A percentile compares a stretch with the other conserved stretches of the same genome.
These are phyloP conservation scores for Pyrenochaeta sp. DNA, from an alignment of 2,329 filamentous ascomycete species.

Conservation along the genomic window DNA sequence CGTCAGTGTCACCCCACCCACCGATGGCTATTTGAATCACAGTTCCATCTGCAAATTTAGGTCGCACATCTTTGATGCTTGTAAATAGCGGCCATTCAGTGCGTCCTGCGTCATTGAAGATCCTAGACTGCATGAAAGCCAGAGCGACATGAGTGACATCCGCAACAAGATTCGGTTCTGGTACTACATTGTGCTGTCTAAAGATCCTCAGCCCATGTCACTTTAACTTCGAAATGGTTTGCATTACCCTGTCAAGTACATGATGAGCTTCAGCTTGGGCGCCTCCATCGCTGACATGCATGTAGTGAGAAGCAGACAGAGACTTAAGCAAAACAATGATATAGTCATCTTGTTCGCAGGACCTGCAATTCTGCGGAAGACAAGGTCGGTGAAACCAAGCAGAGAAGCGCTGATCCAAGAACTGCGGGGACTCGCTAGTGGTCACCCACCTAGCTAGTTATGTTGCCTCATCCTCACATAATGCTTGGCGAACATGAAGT, in stretches of 20 bases:
- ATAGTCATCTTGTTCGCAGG: neutral
- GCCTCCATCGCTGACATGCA: neutral
- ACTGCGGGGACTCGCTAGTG: neutral
- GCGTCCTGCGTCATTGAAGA: slow-evolving; percentile 34
- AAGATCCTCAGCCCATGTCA: neutral
- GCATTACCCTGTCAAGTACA: slow-evolving; percentile 21
- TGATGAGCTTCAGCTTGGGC: slow-evolving; percentile 4
- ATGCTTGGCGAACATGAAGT: too few species aligned
- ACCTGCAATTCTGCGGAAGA: neutral
- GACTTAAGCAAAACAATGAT: neutral
- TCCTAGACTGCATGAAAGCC: slow-evolving; percentile 41
- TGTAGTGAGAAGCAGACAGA: neutral
- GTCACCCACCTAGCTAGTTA: neutral
- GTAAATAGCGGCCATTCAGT: slow-evolving; percentile 39
- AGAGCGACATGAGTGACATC: slow-evolving; percentile 39
- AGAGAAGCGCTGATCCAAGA: neutral
- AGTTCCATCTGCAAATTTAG: slow-evolving; percentile 54
- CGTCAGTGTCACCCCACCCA: slow-evolving; percentile 74
- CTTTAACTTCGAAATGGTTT: neutral
- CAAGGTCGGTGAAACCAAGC: neutral
- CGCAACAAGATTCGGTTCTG: slow-evolving; percentile 20
- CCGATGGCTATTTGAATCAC: slow-evolving; percentile 70
- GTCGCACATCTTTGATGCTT: slow-evolving; percentile 27
- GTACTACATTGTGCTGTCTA: slow-evolving; percentile 41
- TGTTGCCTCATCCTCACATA: too few species aligned